A percentile compares a stretch with the other conserved stretches of the same genome.
Conservation (phyloP, 192 early-diverging fungal genomes). For the Umbelopsis sp. region DNA sequence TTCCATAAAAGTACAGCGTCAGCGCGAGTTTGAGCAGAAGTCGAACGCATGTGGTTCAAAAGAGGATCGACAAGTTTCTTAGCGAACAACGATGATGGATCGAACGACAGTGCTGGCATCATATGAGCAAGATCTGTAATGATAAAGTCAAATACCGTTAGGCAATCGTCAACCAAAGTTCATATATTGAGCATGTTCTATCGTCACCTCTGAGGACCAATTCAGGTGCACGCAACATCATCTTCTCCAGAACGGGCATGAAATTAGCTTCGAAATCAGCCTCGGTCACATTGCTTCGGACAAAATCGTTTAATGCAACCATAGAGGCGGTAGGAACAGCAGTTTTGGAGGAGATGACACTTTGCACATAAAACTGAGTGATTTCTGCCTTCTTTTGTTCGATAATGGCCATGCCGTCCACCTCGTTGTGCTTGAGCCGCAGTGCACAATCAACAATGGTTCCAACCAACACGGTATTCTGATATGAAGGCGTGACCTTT, state of each 20-base stretch:
- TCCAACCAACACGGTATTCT: conserved; percentile 61
- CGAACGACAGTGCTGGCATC: conserved; percentile 58
- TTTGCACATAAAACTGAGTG: conserved; percentile 61
- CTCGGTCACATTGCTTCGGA: conserved; percentile 54
- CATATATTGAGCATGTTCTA: not conserved
- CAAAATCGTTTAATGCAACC: conserved; percentile 61
- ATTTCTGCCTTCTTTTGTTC: conserved; percentile 47
- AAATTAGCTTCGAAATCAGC: conserved; percentile 59
- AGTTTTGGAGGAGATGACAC: conserved; percentile 55
- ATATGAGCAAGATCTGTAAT: conserved; percentile 52
- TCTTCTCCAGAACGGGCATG: conserved; percentile 65
- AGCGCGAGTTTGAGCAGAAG: conserved; percentile 53
- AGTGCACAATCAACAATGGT: conserved; percentile 59
- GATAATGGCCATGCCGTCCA: conserved; percentile 37
- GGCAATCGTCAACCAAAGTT: too few species aligned
- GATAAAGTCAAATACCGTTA: not conserved
- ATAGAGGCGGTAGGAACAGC: conserved; percentile 44
- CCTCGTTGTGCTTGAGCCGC: conserved; percentile 43
- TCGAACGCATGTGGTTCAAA: conserved; percentile 67
- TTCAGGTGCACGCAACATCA: conserved; percentile 87
- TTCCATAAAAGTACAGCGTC: conserved; percentile 64
- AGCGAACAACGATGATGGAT: conserved; percentile 59
- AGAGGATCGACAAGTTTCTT: conserved; percentile 67
- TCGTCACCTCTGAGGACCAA: conserved; percentile 62
- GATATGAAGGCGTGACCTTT: conserved; percentile 45